Conservation (phyloP, 495 filamentous ascomycete species). For the Corynascus novoguineensis region DNA sequence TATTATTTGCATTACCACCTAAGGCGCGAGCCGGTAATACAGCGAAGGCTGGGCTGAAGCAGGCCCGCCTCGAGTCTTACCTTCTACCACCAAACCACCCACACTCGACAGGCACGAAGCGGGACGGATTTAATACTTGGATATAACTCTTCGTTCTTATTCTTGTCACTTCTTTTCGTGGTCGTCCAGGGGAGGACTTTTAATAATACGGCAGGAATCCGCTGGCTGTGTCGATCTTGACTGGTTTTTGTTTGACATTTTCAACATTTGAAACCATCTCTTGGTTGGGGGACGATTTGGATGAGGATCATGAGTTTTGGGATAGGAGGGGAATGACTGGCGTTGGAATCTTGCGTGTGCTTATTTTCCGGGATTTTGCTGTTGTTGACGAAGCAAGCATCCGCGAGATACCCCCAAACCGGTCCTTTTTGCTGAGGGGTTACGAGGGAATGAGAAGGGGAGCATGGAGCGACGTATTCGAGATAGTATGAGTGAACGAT, state of each 20-base stretch:
- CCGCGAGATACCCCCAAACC: constrained; percentile 1
- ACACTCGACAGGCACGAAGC: constrained; percentile 15
- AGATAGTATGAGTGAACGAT: neutral
- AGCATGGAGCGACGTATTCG: too few species aligned
- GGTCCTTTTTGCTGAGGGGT: neutral
- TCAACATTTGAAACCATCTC: too few species aligned
- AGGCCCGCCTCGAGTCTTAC: neutral
- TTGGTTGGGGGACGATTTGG: neutral
- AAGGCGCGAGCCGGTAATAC: constrained; percentile 1
- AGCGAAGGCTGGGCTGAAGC: neutral
- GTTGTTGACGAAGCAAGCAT: neutral
- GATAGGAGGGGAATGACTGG: neutral
- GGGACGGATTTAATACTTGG: constrained; percentile 3
- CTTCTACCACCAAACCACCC: neutral
- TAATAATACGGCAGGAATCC: neutral
- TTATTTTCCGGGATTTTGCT: neutral
- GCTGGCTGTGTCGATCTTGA: constrained; percentile 7
- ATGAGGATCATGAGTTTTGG: neutral
- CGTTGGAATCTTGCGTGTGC: neutral
- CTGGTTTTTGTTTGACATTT: neutral
- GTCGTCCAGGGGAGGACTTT: neutral
- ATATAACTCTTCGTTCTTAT: neutral
- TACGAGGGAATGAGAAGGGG: too few species aligned
- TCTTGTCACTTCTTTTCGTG: neutral
- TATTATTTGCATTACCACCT: too few species aligned